Base-by-base conservation (phyloP, 352 stramenopile genomes). In the Globisporangium cystogenes region DNA sequence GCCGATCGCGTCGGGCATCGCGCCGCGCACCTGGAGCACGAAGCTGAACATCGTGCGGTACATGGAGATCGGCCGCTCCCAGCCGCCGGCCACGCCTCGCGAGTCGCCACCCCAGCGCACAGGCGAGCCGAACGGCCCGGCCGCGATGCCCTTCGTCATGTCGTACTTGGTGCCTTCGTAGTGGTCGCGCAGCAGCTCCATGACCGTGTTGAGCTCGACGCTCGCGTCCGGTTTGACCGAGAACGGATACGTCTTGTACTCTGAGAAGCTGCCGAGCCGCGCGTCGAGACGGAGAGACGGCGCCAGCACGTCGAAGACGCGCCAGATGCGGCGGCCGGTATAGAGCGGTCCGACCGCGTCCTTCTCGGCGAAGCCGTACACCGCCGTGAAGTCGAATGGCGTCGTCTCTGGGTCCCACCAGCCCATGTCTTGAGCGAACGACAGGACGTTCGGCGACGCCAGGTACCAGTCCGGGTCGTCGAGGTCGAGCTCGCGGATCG, bases 171-270 rank as follows among this genome's bases (percentile, higher is more conserved):
- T 96, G 24, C 72, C 82, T 62, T 95, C 57, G 58, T 96, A 97
- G 58, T 95, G 86, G 53, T 96, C 81, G 11, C 86, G 76, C 48
- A 93, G 59, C 3, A 95, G 65, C 20, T 66, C 56, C 63, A 93
- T 86, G 18, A 96, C 65, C 7, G 81, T 47, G 18, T 68, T 65
- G 15, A 98, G 57, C 0, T 36, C 51, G 27, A 39, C 33, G 12
- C 14, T 39, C 11, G 48, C 36, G 48, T 97, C 90, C 0, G 90
- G 83, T 39, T 79, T 76, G 7, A 96, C 66, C 1, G 82, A 96
- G 58, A 98, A 97, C n/a, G 89, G 89, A 50, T 96, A 96, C 16
- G 68, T 90, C 3, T 59, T 57, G 53, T 88, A 93, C 56, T 86
- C 65, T 12, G 76, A 82, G 51, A 88, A 74, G 40, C 64, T 74